Evolutionary conservation across 2,329 filamentous ascomycete genomes (phyloP), one percentile per base, ranked within the genome.

Genomic region (Arachnomyces sp.): DNA sequence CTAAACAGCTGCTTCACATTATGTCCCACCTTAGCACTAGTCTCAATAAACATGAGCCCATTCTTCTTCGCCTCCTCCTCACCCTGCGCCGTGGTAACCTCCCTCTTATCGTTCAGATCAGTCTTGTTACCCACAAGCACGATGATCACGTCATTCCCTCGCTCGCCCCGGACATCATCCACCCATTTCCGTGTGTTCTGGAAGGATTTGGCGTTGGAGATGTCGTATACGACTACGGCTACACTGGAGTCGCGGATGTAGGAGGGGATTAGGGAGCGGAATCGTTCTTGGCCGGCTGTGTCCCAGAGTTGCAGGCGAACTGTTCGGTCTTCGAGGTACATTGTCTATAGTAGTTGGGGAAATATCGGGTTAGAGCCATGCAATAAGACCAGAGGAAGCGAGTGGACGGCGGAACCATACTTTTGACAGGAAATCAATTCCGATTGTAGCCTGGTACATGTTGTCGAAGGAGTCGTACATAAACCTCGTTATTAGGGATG

Each of bases 401-500:
- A 9, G 30, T 30, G 28, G 34, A 43, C n/a, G 34, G 25, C 29
- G 38, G 14, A 33, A 28, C 46, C 66, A 63, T 73, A 85, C 87
- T 82, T 98, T 98, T 59, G 89, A 95, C 52, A 98, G 79, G 63
- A 98, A 98, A 69, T 98, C 92, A 71, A 98, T 98, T 59, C 92
- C 92, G 60, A 98, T 96, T 30, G 92, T 98, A 43, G 92, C 92
- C 69, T 98, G 92, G 71, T 98, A 98, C 75, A 90, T 96, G 70
- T 94, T 95, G 74, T 98, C 92, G 73, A 98, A 98, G 35, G 92
- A 96, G 68, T 98, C 92, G 75, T 98, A 98, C 92, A 98, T 98
- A 74, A 98, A 98, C 50, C 92, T 82, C 51, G 92, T 98, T 64
- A 98, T 98, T 56, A 98, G 72, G 47, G 92, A 98, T 25, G 92